Conservation (phyloP, 371 early-diverging fungal species). For the Mortierella sp. region DNA sequence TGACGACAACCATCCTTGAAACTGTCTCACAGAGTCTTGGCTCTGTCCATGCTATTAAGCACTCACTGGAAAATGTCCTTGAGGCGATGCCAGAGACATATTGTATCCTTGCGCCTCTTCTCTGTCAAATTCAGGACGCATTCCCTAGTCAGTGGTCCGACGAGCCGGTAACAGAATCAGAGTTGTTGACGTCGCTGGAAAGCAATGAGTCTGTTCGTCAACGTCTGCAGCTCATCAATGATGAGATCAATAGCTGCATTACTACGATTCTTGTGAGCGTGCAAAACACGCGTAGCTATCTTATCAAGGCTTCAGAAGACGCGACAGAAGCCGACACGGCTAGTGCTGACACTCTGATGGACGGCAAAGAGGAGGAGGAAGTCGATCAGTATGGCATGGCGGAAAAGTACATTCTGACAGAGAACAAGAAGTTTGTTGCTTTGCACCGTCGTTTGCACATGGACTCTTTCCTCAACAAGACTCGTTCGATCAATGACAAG, state of each 20-base stretch:
- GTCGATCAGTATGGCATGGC: conserved; percentile 65
- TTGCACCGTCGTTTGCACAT: conserved; percentile 46
- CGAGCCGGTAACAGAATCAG: not conserved
- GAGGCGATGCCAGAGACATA: conserved; percentile 49
- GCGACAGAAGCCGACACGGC: conserved; percentile 2
- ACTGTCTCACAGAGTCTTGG: conserved; percentile 29
- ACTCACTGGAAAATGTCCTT: conserved; percentile 18
- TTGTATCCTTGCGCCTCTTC: conserved; percentile 24
- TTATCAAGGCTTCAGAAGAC: conserved; percentile 19
- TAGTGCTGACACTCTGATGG: conserved; percentile 6
- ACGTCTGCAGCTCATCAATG: conserved; percentile 41
- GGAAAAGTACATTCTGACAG: conserved; percentile 60
- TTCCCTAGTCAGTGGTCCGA: conserved; percentile 35
- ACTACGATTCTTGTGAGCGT: conserved; percentile 47
- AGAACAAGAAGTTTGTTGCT: conserved; percentile 48
- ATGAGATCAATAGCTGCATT: conserved; percentile 49
- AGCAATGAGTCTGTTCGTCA: conserved; percentile 30
- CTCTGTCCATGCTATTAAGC: conserved; percentile 39
- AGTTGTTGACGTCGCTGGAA: conserved; percentile 22
- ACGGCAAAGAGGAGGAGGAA: conserved; percentile 52
- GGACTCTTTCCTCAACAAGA: conserved; percentile 46
- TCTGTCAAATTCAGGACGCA: conserved; percentile 50
- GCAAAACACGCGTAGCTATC: conserved; percentile 36
- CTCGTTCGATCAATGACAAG: conserved; percentile 44
- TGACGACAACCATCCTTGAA: conserved; percentile 32